A percentile compares a stretch with the other conserved stretches of the same genome.
These are phyloP conservation scores for Volvox africanus DNA, from an alignment of 139 green algal genomes.

Conservation along the genomic window DNA sequence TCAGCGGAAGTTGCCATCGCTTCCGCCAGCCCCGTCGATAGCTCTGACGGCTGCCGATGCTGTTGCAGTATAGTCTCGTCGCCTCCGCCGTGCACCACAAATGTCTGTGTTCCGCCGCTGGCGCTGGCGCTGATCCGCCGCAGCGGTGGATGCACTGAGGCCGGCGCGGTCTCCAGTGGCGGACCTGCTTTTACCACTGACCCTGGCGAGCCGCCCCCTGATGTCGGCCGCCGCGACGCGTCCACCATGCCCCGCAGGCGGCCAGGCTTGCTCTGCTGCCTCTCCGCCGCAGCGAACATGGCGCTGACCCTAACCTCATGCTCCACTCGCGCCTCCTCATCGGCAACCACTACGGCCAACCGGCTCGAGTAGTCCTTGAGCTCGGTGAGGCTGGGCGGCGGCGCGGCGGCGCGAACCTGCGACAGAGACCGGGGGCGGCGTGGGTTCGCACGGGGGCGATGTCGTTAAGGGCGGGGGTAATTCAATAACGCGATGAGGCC, in stretches of 20 bases:
- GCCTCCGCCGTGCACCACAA: slow-evolving; percentile 20
- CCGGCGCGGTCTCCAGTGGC: not conserved
- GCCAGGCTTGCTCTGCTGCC: slow-evolving; percentile 23
- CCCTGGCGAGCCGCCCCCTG: not conserved
- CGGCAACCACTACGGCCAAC: slow-evolving; percentile 39
- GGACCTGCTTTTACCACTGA: not conserved
- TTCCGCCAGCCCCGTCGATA: not conserved
- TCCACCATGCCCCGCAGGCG: slow-evolving; percentile 55
- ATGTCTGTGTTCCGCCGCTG: not conserved
- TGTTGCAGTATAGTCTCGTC: not conserved
- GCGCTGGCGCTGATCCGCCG: not conserved
- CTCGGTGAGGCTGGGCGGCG: slow-evolving; percentile 34
- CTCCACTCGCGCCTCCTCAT: slow-evolving; percentile 52
- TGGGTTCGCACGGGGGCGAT: not conserved
- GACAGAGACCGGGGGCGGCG: too few relatives aligned
- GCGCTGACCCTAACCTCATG: slow-evolving; percentile 52
- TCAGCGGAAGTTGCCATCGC: not conserved
- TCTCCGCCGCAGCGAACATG: slow-evolving; percentile 56
- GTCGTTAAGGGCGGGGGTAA: too few relatives aligned
- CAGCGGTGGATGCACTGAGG: not conserved
- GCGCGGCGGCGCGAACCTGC: slow-evolving; percentile 38
- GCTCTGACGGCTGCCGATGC: not conserved
- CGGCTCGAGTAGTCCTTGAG: slow-evolving; percentile 52
- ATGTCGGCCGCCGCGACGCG: slow-evolving; percentile 37
- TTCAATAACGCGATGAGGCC: too few relatives aligned